Conservation (phyloP, 768 basidiomycete genomes). For the Tephrocybe sp. region DNA sequence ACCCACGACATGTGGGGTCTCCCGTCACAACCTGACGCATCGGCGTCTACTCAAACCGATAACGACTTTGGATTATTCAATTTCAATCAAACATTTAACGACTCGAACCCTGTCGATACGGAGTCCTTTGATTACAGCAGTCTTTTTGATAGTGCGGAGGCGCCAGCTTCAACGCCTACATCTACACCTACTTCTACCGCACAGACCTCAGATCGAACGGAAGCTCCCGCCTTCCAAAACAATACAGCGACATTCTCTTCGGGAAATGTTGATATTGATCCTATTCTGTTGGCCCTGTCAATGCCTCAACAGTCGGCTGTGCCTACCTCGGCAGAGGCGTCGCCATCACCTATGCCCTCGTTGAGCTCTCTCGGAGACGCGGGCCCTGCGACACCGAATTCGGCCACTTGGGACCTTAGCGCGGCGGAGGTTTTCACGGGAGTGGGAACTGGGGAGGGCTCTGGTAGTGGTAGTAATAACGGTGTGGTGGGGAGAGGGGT, state of each 20-base stretch:
- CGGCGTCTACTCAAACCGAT: constrained; percentile 1
- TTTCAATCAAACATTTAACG: constrained; percentile 7
- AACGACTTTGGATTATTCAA: constrained; percentile 15
- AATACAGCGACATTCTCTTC: not conserved
- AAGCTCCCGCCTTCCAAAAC: not conserved
- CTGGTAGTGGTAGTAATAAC: not conserved
- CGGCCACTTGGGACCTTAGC: constrained; percentile 32
- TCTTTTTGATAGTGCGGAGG: not conserved
- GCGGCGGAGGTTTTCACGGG: constrained; percentile 27
- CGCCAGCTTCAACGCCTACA: not conserved
- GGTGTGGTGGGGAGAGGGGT: constrained; percentile 9
- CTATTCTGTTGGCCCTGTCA: constrained; percentile 28
- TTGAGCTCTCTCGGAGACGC: constrained; percentile 30
- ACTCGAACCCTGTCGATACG: constrained; percentile 5
- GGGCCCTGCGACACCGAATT: constrained; percentile 35
- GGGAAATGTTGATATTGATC: constrained; percentile 27
- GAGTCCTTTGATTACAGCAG: constrained; percentile 10
- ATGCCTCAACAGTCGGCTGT: constrained; percentile 7
- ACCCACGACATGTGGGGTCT: constrained; percentile 7
- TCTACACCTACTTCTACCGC: not conserved
- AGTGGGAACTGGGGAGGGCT: not conserved
- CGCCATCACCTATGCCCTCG: constrained; percentile 23
- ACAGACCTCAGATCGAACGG: not conserved
- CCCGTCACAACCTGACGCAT: constrained; percentile 4
- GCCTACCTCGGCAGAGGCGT: constrained; percentile 1